Evolutionary conservation across 345 rosid species (phyloP).

Genomic region (Boechera divaricarpa): DNA sequence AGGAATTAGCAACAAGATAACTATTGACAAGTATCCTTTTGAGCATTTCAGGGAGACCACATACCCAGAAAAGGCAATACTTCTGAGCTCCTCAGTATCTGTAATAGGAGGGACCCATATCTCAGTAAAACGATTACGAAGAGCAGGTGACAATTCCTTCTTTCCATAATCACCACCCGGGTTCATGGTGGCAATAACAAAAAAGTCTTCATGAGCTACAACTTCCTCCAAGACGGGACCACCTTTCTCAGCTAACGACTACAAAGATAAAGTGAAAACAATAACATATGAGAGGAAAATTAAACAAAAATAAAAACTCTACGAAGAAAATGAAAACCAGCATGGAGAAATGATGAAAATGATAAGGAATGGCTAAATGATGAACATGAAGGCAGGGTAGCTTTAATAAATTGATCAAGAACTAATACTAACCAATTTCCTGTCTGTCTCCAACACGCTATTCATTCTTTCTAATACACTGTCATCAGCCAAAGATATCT

Average conservation of each 20-base stretch:
- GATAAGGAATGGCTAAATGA: neutral
- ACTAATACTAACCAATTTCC: conserved; percentile 66
- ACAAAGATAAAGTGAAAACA: conserved; percentile 34
- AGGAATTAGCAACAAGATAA: conserved; percentile 18
- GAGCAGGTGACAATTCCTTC: conserved; percentile 97
- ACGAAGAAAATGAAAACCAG: conserved; percentile 8
- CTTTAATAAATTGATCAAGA: neutral
- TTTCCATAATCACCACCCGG: conserved; percentile 99
- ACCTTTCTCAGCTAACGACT: conserved; percentile 97
- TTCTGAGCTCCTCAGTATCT: conserved; percentile 70
- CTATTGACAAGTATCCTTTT: neutral
- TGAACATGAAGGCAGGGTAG: neutral
- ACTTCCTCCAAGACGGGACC: conserved; percentile 75
- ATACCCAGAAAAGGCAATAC: conserved; percentile 73
- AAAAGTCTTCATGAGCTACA: conserved; percentile 71
- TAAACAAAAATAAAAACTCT: neutral
- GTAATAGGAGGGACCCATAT: conserved; percentile 92
- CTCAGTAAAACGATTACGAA: conserved; percentile 96
- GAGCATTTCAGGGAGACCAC: conserved; percentile 27
- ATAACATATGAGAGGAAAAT: conserved; percentile 12
- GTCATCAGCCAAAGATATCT: conserved; percentile 98
- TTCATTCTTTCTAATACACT: conserved; percentile 92
- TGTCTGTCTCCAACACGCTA: conserved; percentile 92
- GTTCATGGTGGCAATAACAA: conserved; percentile 95
- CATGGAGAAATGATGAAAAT: neutral